These are phyloP conservation scores for Clarireedia hainanense DNA, from an alignment of 2,329 filamentous ascomycete species.

Conservation along the genomic window DNA sequence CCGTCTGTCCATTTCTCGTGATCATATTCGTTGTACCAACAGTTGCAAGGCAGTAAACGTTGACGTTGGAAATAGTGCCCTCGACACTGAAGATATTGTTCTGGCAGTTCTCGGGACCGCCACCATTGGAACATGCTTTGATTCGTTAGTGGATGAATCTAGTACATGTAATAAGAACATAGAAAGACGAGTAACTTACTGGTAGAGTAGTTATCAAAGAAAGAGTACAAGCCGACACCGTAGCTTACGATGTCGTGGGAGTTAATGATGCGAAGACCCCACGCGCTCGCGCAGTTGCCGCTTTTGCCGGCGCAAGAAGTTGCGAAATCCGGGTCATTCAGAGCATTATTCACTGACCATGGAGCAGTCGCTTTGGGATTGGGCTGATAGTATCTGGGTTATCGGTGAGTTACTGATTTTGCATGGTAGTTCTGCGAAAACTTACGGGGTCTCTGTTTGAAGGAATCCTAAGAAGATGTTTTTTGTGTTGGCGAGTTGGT, in stretches of 20 bases:
- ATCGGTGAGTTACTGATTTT: too few relatives aligned
- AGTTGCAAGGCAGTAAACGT: conserved; percentile 18
- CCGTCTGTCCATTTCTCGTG: conserved; percentile 9
- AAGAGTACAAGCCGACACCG: conserved; percentile 48
- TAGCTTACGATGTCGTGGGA: conserved; percentile 41
- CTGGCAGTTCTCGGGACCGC: conserved; percentile 17
- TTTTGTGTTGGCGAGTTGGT: conserved; percentile 36
- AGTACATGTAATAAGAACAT: not conserved
- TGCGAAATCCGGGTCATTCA: conserved; percentile 43
- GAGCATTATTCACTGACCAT: conserved; percentile 38
- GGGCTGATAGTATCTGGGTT: conserved; percentile 53
- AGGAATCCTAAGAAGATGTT: conserved; percentile 22
- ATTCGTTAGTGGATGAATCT: not conserved
- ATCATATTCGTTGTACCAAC: conserved; percentile 21
- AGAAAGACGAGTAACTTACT: conserved; percentile 10
- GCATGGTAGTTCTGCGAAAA: too few relatives aligned
- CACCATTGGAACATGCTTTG: conserved; percentile 13
- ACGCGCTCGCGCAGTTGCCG: conserved; percentile 47
- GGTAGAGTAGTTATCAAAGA: conserved; percentile 48
- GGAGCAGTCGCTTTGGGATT: conserved; percentile 55
- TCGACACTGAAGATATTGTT: conserved; percentile 18
- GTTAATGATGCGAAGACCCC: conserved; percentile 55
- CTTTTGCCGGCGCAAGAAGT: conserved; percentile 32
- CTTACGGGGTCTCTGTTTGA: conserved; percentile 31
- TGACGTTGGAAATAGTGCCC: conserved; percentile 12